A percentile compares a stretch with the other conserved stretches of the same genome.
Evolutionary conservation across 2,329 filamentous ascomycete species (phyloP).

Genomic region (Stagonosporopsis rhizophila): DNA sequence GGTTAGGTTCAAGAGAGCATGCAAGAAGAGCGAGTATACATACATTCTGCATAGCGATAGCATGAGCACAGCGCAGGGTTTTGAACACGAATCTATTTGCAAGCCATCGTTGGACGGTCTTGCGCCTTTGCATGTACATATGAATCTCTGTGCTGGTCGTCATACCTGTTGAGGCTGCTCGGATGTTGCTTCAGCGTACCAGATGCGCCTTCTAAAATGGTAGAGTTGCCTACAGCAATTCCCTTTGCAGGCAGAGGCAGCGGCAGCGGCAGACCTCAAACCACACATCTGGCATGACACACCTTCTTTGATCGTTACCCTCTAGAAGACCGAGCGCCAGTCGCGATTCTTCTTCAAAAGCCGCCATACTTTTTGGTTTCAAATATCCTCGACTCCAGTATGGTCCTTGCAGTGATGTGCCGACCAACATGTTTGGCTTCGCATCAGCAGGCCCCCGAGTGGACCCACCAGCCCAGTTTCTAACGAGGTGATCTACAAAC

Average conservation of each 20-base stretch:
- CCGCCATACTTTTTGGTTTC: neutral
- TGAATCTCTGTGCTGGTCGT: neutral
- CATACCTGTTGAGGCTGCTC: neutral
- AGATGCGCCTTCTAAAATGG: neutral
- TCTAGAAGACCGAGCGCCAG: too few species aligned
- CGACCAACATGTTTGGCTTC: neutral
- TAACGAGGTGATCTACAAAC: neutral
- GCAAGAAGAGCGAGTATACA: neutral
- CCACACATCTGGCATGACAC: too few species aligned
- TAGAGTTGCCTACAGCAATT: too few species aligned
- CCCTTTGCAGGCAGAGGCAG: too few species aligned
- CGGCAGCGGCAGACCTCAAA: too few species aligned
- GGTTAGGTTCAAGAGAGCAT: constrained; percentile 27
- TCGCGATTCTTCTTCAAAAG: too few species aligned
- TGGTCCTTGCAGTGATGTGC: neutral
- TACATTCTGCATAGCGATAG: constrained; percentile 6
- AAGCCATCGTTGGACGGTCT: neutral
- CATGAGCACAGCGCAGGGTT: neutral
- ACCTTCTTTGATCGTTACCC: too few species aligned
- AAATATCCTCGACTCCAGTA: neutral
- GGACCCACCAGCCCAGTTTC: neutral
- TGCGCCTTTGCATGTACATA: neutral
- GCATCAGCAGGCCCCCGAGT: neutral
- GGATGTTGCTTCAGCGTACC: neutral
- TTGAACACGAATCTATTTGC: neutral